Evolutionary conservation across 129 eudicot species (phyloP).

Genomic region (Ambrosia artemisiifolia): DNA sequence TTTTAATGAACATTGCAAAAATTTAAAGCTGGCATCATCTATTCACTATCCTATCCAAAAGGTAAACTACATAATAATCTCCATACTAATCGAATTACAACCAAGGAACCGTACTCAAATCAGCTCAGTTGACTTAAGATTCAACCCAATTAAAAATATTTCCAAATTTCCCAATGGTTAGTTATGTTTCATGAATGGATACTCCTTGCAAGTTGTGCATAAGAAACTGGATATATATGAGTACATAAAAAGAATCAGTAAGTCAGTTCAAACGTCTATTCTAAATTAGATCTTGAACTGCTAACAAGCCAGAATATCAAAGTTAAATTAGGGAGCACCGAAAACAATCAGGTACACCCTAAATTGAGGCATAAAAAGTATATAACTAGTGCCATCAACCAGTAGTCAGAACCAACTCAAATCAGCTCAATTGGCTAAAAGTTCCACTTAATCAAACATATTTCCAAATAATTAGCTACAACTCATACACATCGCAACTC

Average conservation of each 20-base stretch:
- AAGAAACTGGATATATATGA: constrained; percentile 73
- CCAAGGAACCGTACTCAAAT: no score
- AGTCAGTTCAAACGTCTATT: neutral
- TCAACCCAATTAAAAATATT: no score
- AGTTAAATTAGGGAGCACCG: neutral
- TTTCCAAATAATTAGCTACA: neutral
- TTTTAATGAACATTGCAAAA: neutral
- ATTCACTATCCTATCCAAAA: no score
- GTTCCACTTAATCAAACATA: neutral
- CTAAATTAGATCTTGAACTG: neutral
- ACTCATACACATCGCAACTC: neutral
- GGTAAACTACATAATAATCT: no score
- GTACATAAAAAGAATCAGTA: constrained; percentile 9
- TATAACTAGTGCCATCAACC: neutral
- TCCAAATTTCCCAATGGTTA: no score
- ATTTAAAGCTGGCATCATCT: no score
- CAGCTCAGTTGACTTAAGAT: no score
- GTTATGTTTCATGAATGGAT: constrained; percentile 36
- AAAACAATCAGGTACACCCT: neutral
- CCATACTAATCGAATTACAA: no score
- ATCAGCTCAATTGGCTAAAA: constrained; percentile 14
- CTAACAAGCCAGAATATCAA: constrained; percentile 11
- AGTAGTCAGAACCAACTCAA: neutral
- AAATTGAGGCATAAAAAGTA: neutral
- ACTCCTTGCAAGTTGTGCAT: constrained; percentile 99